Evolutionary conservation across 768 basidiomycete species (phyloP).

Genomic region (Boletellus ananas): DNA sequence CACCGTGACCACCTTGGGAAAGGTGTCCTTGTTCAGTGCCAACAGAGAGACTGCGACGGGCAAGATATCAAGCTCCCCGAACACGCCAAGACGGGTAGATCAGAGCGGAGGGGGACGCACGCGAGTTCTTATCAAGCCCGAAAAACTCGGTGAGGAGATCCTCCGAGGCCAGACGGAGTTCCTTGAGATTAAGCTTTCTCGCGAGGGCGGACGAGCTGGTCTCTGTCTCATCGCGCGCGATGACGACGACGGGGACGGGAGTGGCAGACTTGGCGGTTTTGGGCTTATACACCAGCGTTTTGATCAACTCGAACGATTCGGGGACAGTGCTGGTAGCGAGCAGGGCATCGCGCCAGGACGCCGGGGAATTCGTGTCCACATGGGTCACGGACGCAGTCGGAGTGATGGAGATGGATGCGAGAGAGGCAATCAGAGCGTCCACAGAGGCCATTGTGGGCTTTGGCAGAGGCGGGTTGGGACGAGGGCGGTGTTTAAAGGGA

Average conservation of each 20-base stretch:
- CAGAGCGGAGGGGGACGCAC: slow-evolving; percentile 44
- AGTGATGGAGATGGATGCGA: slow-evolving; percentile 53
- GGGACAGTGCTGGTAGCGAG: slow-evolving; percentile 49
- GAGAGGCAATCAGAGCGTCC: slow-evolving; percentile 36
- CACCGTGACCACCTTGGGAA: slow-evolving; percentile 69
- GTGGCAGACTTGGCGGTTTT: slow-evolving; percentile 89
- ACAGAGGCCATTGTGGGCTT: slow-evolving; percentile 32
- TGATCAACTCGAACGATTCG: slow-evolving; percentile 66
- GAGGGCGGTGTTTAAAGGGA: slow-evolving; percentile 9
- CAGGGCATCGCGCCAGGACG: slow-evolving; percentile 74
- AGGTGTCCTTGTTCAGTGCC: slow-evolving; percentile 58
- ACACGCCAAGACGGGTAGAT: not conserved
- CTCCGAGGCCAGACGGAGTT: slow-evolving; percentile 79
- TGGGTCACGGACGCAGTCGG: slow-evolving; percentile 55
- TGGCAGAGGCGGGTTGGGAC: too few species aligned
- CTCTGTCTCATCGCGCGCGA: slow-evolving; percentile 83
- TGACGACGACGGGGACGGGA: slow-evolving; percentile 81
- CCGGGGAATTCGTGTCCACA: slow-evolving; percentile 60
- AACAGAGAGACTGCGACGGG: slow-evolving; percentile 69
- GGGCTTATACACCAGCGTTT: slow-evolving; percentile 93
- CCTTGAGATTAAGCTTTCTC: slow-evolving; percentile 81
- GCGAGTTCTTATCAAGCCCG: slow-evolving; percentile 76
- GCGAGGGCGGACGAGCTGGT: slow-evolving; percentile 72
- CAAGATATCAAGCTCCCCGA: not conserved
- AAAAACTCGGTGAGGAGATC: slow-evolving; percentile 87